phyloP scores from a whole-genome alignment of 257 asterid genomes.

The Solanum chiquidenum region DNA sequence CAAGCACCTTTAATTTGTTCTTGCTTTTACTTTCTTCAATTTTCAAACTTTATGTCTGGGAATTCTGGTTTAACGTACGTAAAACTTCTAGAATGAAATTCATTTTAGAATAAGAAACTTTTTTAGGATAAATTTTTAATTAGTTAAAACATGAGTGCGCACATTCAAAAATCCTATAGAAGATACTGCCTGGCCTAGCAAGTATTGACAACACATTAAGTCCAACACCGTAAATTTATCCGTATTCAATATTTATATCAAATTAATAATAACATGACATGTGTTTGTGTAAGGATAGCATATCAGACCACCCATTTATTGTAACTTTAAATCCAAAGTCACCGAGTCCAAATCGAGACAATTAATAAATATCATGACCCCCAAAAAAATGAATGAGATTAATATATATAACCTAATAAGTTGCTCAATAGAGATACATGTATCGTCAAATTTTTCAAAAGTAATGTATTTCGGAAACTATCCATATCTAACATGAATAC shows the following conservation, averaged over 20 bases:
- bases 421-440: background rate
- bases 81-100: background rate
- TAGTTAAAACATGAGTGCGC: background rate
- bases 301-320: background rate
- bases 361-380: background rate
- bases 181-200: background rate
- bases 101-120: background rate
- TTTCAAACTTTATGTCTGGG: background rate
- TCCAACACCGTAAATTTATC: background rate
- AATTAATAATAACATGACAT: background rate
- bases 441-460: background rate
- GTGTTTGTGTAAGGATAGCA: background rate
- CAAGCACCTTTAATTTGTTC: background rate
- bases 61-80: background rate
- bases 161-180: background rate
- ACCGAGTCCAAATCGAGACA: background rate
- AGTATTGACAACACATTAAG: background rate
- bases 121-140: background rate
- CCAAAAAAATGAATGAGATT: background rate
- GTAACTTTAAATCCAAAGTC: background rate
- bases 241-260: background rate
- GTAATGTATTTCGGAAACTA: background rate
- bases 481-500: background rate
- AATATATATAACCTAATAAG: background rate
- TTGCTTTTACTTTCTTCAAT: background rate